Evolutionary conservation across 2,329 filamentous ascomycete species (phyloP).

Genomic region (Talaromyces rugulosus): DNA sequence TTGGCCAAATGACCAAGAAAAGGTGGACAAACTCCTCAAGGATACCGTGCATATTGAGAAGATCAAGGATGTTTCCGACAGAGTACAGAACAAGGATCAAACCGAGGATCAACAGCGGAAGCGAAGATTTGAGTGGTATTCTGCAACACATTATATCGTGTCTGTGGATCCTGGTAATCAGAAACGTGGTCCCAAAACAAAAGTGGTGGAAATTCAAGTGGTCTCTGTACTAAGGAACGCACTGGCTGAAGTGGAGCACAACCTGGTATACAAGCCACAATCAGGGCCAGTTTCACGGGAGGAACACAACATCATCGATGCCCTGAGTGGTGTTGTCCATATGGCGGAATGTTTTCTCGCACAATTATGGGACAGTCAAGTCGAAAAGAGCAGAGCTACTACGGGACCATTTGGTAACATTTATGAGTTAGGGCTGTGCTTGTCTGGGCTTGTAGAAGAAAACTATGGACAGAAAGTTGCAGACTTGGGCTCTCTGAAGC

Average conservation of each 20-base stretch:
- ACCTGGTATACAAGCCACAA: constrained; percentile 24
- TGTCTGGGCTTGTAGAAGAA: background rate
- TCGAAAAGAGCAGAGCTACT: background rate
- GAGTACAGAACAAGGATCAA: background rate
- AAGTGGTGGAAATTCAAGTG: constrained; percentile 26
- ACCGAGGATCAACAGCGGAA: background rate
- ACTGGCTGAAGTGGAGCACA: constrained; percentile 27
- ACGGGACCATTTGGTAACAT: background rate
- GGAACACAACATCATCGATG: background rate
- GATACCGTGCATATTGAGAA: background rate
- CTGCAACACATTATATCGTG: background rate
- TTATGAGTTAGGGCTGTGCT: background rate
- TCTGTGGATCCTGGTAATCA: background rate
- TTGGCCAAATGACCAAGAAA: constrained; percentile 5
- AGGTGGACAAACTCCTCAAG: background rate
- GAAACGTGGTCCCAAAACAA: background rate
- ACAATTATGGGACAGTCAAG: background rate
- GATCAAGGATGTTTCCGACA: background rate
- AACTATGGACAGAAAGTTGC: background rate
- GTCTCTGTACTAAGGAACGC: constrained; percentile 21
- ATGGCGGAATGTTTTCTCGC: background rate
- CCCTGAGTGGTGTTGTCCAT: background rate
- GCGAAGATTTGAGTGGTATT: background rate
- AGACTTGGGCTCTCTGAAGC: background rate
- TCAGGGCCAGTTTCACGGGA: background rate